A percentile compares a stretch with the other conserved stretches of the same genome.
phyloP scores from a whole-genome alignment of 495 filamentous ascomycete species.

The Penicillium pancosmium region DNA sequence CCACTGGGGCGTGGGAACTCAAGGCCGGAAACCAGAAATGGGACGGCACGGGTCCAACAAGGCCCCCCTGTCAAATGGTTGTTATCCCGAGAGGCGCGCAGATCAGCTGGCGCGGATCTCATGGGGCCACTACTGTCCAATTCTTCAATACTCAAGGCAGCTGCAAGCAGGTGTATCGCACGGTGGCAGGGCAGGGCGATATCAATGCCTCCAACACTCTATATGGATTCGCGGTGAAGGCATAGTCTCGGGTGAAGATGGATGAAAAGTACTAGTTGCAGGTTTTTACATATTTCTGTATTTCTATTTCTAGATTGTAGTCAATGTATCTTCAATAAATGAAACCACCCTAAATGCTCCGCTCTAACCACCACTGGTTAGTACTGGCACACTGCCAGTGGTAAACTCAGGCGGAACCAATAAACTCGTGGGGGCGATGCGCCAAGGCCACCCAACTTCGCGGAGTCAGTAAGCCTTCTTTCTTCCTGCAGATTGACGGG shows the following conservation, averaged over 20 bases:
- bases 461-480: not conserved
- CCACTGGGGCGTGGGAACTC: constrained; percentile 11
- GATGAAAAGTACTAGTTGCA: not conserved
- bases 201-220: constrained; percentile 25
- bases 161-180: constrained; percentile 21
- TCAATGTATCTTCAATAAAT: too few relatives aligned
- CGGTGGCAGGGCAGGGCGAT: constrained; percentile 19
- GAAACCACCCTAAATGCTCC: too few relatives aligned
- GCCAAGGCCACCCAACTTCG: not conserved
- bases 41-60: constrained; percentile 5
- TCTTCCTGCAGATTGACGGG: not conserved
- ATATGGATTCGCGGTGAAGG: constrained; percentile 22
- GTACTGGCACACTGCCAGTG: too few relatives aligned
- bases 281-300: too few relatives aligned
- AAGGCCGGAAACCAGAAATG: constrained; percentile 4
- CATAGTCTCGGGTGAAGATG: constrained; percentile 1
- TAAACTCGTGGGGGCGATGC: not conserved
- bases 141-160: constrained; percentile 15
- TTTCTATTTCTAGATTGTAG: too few relatives aligned
- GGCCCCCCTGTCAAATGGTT: constrained; percentile 6
- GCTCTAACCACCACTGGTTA: too few relatives aligned
- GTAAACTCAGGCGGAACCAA: not conserved
- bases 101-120: constrained; percentile 21
- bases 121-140: constrained; percentile 16
- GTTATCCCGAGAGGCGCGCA: constrained; percentile 15